phyloP scores from a whole-genome alignment of 2,329 filamentous ascomycete species.

The Neurospora crassa region DNA sequence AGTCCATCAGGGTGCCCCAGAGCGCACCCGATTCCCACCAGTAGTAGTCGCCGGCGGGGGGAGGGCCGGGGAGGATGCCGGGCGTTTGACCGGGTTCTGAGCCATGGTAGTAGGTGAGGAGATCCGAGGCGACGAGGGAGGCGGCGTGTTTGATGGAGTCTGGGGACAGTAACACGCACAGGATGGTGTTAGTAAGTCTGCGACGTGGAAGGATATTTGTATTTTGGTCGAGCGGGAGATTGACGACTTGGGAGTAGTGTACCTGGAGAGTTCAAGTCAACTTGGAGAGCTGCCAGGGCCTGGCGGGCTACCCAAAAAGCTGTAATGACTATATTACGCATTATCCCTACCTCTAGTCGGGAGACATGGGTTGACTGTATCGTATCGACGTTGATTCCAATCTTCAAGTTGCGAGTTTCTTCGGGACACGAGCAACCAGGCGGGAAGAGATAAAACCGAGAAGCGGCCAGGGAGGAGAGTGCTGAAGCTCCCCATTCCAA shows the following conservation, averaged over 20 bases:
- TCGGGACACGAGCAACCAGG: neutral
- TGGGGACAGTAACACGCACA: neutral
- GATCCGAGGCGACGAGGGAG: constrained; percentile 10
- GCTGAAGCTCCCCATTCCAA: neutral
- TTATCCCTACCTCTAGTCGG: neutral
- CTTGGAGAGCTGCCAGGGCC: constrained; percentile 10
- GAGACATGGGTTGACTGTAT: neutral
- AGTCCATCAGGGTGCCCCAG: constrained; percentile 45
- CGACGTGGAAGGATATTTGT: neutral
- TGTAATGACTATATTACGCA: neutral
- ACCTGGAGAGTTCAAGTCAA: constrained; percentile 11
- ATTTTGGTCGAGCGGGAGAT: neutral
- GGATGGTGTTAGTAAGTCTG: neutral
- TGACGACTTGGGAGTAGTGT: neutral
- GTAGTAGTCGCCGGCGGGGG: constrained; percentile 43
- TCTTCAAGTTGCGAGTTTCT: neutral
- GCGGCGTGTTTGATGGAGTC: constrained; percentile 12
- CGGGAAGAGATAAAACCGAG: neutral
- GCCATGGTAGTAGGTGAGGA: constrained; percentile 12
- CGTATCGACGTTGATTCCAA: neutral
- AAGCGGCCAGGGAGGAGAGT: neutral
- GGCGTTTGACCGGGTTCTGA: constrained; percentile 32
- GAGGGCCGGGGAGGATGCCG: constrained; percentile 32
- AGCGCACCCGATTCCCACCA: constrained; percentile 64
- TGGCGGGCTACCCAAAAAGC: constrained; percentile 4